These are phyloP conservation scores for Cercospora sp. DNA, from an alignment of 2,329 filamentous ascomycete genomes.

Conservation along the genomic window DNA sequence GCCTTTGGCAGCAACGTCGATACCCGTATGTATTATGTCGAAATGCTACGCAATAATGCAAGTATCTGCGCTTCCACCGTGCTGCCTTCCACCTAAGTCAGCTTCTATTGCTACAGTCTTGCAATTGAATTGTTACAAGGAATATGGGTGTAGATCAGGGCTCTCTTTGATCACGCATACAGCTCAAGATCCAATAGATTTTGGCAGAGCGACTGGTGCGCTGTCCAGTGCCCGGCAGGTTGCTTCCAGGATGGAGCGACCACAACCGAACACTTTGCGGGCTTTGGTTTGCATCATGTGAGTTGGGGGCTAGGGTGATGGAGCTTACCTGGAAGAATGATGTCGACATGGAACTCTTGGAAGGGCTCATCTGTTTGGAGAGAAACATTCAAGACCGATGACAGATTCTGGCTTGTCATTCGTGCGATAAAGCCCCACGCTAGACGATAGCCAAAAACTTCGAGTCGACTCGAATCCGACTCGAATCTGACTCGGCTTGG, in stretches of 20 bases:
- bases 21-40: slow-evolving; percentile 4
- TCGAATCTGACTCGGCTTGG: not conserved
- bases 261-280: not conserved
- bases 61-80: not conserved
- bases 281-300: slow-evolving; percentile 4
- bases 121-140: not conserved
- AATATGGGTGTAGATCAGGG: not conserved
- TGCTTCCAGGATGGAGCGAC: slow-evolving; percentile 3
- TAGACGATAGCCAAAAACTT: not conserved
- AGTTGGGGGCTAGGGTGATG: not conserved
- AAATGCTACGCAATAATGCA: not conserved
- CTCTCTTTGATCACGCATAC: slow-evolving; percentile 12
- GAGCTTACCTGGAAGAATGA: not conserved
- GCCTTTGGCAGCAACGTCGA: slow-evolving; percentile 1
- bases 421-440: not conserved
- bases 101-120: not conserved
- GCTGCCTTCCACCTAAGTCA: not conserved
- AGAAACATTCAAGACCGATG: not conserved
- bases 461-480: not conserved
- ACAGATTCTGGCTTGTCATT: not conserved
- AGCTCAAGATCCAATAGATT: not conserved
- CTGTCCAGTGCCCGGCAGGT: not conserved
- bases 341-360: not conserved
- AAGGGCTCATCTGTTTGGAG: not conserved
- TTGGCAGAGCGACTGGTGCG: not conserved